Percentiles rank a stretch among this genome's conserved stretches.
Evolutionary conservation across 306 rosid genomes (phyloP).

Genomic region (Carpinus fangiana): DNA sequence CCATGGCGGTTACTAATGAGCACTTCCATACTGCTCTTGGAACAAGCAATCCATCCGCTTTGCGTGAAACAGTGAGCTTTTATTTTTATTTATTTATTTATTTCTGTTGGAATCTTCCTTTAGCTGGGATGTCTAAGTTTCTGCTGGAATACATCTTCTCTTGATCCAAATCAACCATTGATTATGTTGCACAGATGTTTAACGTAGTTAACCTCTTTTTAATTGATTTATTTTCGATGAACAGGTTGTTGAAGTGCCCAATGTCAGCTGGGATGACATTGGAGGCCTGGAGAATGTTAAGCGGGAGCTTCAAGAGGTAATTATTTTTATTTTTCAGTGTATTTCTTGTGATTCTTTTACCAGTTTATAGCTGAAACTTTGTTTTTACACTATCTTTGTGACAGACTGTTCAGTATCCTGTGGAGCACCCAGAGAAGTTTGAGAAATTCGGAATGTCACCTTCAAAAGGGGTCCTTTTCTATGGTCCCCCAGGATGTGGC

Average conservation of each 20-base stretch:
- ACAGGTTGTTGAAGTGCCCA: slow-evolving; percentile 63
- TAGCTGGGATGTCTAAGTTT: not conserved
- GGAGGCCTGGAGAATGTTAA: slow-evolving; percentile 69
- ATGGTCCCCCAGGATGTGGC: slow-evolving; percentile 66
- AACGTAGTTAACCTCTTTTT: not conserved
- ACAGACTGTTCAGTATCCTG: slow-evolving; percentile 65
- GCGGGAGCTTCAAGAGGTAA: slow-evolving; percentile 59
- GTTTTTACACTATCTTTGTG: slow-evolving; percentile 13
- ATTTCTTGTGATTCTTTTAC: slow-evolving; percentile 1
- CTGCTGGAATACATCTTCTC: too few relatives aligned
- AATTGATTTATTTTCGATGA: slow-evolving; percentile 10
- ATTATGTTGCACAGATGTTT: slow-evolving; percentile 3
- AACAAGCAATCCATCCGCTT: slow-evolving; percentile 70
- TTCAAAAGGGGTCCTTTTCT: slow-evolving; percentile 61
- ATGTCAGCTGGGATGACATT: slow-evolving; percentile 56
- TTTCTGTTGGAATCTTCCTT: not conserved
- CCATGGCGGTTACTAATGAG: slow-evolving; percentile 65
- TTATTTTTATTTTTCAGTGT: slow-evolving; percentile 3
- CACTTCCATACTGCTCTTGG: slow-evolving; percentile 78
- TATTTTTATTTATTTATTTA: not conserved
- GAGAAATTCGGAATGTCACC: slow-evolving; percentile 69
- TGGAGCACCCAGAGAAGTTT: slow-evolving; percentile 59
- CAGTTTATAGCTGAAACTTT: not conserved
- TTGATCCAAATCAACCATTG: not conserved
- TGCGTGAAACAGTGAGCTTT: slow-evolving; percentile 62